Evolutionary conservation across 2,329 filamentous ascomycete species (phyloP).

Genomic region (Xylogone sp.): DNA sequence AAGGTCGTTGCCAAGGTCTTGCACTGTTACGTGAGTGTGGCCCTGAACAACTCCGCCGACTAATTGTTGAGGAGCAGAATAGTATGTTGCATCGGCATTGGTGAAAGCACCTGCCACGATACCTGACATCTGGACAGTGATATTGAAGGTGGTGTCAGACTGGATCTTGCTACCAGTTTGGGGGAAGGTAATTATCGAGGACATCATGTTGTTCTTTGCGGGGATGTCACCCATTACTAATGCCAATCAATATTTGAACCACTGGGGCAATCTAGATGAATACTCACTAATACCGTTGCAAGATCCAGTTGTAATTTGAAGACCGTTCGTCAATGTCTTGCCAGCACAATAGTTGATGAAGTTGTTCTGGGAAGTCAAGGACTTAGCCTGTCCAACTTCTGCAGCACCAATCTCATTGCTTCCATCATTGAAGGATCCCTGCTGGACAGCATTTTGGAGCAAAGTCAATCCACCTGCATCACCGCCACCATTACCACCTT

Average conservation of each 20-base stretch:
- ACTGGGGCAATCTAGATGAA: slow-evolving; percentile 18
- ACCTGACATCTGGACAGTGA: slow-evolving; percentile 30
- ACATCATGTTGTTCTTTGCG: slow-evolving; percentile 27
- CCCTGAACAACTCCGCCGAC: slow-evolving; percentile 30
- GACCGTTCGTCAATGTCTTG: slow-evolving; percentile 53
- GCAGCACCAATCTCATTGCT: slow-evolving; percentile 17
- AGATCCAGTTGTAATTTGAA: slow-evolving; percentile 53
- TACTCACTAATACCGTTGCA: slow-evolving; percentile 47
- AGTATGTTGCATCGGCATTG: slow-evolving; percentile 34
- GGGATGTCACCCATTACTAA: slow-evolving; percentile 31
- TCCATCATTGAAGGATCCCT: slow-evolving; percentile 24
- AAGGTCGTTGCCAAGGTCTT: slow-evolving; percentile 29
- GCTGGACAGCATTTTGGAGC: slow-evolving; percentile 21
- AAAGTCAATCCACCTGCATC: slow-evolving; percentile 11
- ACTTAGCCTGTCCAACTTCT: slow-evolving; percentile 21
- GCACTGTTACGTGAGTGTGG: slow-evolving; percentile 36
- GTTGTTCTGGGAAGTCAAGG: slow-evolving; percentile 25
- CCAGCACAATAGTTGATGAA: slow-evolving; percentile 30
- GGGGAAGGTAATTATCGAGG: slow-evolving; percentile 25
- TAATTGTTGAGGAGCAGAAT: slow-evolving; percentile 32
- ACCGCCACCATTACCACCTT: slow-evolving; percentile 1
- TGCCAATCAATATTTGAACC: slow-evolving; percentile 7
- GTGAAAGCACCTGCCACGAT: slow-evolving; percentile 34
- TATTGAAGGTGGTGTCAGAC: slow-evolving; percentile 26
- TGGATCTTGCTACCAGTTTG: slow-evolving; percentile 16